Evolutionary conservation across 179 eudicot species (phyloP), one percentile per base, ranked within the genome.

Genomic region (Vitellaria paradoxa): DNA sequence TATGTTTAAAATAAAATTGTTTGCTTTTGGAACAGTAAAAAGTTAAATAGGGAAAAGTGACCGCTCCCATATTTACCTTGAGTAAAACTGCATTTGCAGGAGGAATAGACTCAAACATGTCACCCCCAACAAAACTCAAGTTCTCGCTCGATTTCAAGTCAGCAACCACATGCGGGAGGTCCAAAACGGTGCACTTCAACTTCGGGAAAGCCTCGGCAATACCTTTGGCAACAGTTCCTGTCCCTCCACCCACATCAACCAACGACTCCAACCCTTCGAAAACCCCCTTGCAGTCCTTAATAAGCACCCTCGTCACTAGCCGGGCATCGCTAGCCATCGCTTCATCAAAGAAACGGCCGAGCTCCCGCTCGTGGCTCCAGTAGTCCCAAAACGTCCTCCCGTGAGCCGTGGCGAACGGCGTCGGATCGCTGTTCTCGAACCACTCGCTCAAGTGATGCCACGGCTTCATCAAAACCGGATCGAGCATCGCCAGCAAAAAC

Each of bases 1-100:
- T 1, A 9, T 26, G 62, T 68, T 74, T 8, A 77, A 77, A 8
- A 67, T 45, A 7, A 45, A 73, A 45, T 56, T 76, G 20, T 65
- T 55, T 3, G 20, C 42, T 7, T 56, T 56, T n/a, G n/a, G n/a
- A n/a, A n/a, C n/a, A n/a, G n/a, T n/a, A n/a, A n/a, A n/a, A n/a
- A n/a, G n/a, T n/a, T 0, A 55, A 14, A 20, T 67, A 2, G 14
- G 68, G 14, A 15, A 42, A 20, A 3, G 79, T 7, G 53, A 68
- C 42, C 65, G 68, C n/a, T n/a, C 23, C 73, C 14, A n/a, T n/a
- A n/a, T 18, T 0, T 79, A 83, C 86, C 81, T 83, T 80, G 7
- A 83, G 61, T 15, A 83, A 70, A 21, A 77, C 42, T 0, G 79
- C 83, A n/a, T n/a, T n/a, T n/a, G n/a, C n/a, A n/a, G n/a, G n/a